Evolutionary conservation across 1,284 basidiomycete species (phyloP).

Genomic region (Meripilus lineatus): DNA sequence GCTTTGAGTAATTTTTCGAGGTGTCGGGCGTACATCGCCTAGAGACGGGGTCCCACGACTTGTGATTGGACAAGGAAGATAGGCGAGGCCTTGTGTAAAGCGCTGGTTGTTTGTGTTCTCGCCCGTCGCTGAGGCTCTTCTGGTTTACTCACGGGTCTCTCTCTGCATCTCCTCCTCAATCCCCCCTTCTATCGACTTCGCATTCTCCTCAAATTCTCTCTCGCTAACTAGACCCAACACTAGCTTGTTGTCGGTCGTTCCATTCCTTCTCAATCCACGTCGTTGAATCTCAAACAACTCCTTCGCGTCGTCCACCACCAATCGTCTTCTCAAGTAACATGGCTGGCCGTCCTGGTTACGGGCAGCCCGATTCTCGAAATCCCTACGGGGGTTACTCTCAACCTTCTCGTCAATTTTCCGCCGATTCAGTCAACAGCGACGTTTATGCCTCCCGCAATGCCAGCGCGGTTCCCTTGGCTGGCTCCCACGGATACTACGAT

Average conservation of each 20-base stretch:
- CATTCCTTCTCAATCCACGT: constrained; percentile 9
- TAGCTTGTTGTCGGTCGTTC: constrained; percentile 22
- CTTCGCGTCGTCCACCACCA: constrained; percentile 8
- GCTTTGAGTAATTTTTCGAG: no score
- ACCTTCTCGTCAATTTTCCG: constrained; percentile 28
- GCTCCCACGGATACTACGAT: constrained; percentile 45
- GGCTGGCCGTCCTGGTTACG: constrained; percentile 35
- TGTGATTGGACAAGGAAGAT: no score
- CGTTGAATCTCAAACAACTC: constrained; percentile 7
- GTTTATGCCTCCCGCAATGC: constrained; percentile 49
- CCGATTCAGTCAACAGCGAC: constrained; percentile 48
- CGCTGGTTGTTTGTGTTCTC: no score
- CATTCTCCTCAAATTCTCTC: no score
- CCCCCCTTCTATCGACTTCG: background rate
- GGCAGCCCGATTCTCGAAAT: constrained; percentile 30
- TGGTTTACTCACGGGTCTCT: background rate
- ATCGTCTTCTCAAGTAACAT: constrained; percentile 22
- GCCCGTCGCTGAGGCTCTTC: no score
- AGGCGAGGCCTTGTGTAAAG: no score
- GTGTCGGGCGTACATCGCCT: no score
- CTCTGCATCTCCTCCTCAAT: background rate
- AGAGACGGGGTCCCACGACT: background rate
- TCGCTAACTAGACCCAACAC: constrained; percentile 19
- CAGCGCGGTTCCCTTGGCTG: constrained; percentile 52
- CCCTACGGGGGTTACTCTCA: constrained; percentile 30